Evolutionary conservation across 2,329 filamentous ascomycete genomes (phyloP).

Genomic region (Sarocladium kiliense): DNA sequence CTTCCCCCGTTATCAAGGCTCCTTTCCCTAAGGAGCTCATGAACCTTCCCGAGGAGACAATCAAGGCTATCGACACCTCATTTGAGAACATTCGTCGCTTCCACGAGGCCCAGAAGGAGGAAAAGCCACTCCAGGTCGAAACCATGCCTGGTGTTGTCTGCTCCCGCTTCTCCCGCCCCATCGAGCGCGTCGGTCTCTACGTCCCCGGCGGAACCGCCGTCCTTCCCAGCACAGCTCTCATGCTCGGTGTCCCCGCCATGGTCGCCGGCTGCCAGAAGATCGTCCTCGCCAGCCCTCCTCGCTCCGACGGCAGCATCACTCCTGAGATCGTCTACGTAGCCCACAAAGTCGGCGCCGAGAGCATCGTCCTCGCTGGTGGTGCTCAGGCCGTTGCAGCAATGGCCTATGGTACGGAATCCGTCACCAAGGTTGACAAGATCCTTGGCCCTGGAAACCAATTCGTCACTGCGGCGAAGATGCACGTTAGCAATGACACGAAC

Average conservation of each 20-base stretch:
- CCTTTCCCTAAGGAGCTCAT: conserved; percentile 84
- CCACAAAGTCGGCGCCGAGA: conserved; percentile 93
- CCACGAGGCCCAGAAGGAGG: conserved; percentile 84
- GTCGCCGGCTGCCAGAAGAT: conserved; percentile 96
- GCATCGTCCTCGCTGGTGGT: conserved; percentile 91
- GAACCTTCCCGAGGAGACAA: conserved; percentile 77
- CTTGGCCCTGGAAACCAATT: conserved; percentile 97
- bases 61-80: conserved; percentile 86
- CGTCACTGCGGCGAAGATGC: conserved; percentile 97
- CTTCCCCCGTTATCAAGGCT: conserved; percentile 80
- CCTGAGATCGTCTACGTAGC: conserved; percentile 97
- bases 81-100: conserved; percentile 94
- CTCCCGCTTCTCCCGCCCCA: conserved; percentile 85
- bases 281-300: conserved; percentile 85
- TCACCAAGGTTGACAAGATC: conserved; percentile 98
- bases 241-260: conserved; percentile 97
- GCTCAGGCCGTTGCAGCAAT: conserved; percentile 94
- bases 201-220: conserved; percentile 95
- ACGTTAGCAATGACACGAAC: conserved; percentile 94
- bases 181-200: conserved; percentile 94
- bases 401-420: conserved; percentile 92
- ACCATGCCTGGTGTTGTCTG: conserved; percentile 98
- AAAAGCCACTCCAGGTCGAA: conserved; percentile 77
- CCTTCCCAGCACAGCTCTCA: conserved; percentile 92
- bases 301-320: conserved; percentile 82